Evolutionary conservation across 495 filamentous ascomycete species (phyloP).

Genomic region (Xylaria telfairii): DNA sequence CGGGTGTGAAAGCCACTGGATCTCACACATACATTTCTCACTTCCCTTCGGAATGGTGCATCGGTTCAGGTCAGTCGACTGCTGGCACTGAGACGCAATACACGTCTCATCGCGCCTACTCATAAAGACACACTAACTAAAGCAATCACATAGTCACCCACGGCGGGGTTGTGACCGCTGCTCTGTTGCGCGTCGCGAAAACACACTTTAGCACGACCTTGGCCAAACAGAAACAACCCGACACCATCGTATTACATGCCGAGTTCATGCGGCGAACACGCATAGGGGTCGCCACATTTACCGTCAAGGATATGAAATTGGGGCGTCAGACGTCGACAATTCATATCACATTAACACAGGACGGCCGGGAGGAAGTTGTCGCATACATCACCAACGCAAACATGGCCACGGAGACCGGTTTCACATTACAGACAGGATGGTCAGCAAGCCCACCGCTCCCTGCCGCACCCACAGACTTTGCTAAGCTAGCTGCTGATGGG

Average conservation of each 20-base stretch:
- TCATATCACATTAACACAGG: slow-evolving; percentile 64
- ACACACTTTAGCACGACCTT: slow-evolving; percentile 71
- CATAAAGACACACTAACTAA: slow-evolving; percentile 16
- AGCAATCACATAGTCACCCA: slow-evolving; percentile 66
- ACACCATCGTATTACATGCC: slow-evolving; percentile 68
- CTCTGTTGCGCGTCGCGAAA: slow-evolving; percentile 64
- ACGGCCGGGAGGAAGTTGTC: slow-evolving; percentile 63
- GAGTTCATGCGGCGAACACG: slow-evolving; percentile 75
- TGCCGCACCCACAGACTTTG: slow-evolving; percentile 49
- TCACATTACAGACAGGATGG: slow-evolving; percentile 61
- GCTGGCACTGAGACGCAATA: not conserved
- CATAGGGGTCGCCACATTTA: slow-evolving; percentile 62
- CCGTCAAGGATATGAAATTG: slow-evolving; percentile 71
- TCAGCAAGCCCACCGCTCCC: slow-evolving; percentile 46
- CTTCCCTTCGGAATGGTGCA: slow-evolving; percentile 72
- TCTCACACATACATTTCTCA: slow-evolving; percentile 66
- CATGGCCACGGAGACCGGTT: slow-evolving; percentile 61
- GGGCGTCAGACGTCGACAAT: slow-evolving; percentile 74
- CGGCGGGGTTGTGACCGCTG: slow-evolving; percentile 73
- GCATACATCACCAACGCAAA: slow-evolving; percentile 73
- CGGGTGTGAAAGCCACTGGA: slow-evolving; percentile 58
- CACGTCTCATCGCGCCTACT: not conserved
- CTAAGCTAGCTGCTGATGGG: slow-evolving; percentile 42
- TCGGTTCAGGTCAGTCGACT: slow-evolving; percentile 65
- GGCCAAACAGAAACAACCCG: slow-evolving; percentile 64